phyloP scores from a whole-genome alignment of 495 filamentous ascomycete genomes.

The Talaromyces nanjingensis region DNA sequence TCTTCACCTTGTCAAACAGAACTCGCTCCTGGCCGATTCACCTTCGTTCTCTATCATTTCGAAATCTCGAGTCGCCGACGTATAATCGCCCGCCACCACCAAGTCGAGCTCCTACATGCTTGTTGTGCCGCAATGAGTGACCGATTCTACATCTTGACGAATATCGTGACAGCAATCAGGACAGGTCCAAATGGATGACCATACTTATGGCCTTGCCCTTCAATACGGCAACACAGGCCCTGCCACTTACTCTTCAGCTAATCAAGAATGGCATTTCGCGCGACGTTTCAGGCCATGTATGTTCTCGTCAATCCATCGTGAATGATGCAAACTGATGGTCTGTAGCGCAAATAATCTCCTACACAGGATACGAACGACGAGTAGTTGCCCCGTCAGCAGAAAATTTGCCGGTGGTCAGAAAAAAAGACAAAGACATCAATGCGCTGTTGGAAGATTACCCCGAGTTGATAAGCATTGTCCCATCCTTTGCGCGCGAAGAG shows the following conservation, averaged over 20 bases:
- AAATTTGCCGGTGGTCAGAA: constrained; percentile 11
- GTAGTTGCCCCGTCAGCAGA: constrained; percentile 17
- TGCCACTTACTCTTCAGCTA: constrained; percentile 45
- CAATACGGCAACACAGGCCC: constrained; percentile 61
- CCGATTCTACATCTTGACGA: not conserved
- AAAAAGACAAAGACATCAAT: constrained; percentile 10
- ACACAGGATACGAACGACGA: constrained; percentile 29
- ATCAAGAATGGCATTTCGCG: constrained; percentile 51
- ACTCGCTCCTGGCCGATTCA: not conserved
- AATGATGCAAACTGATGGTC: constrained; percentile 12
- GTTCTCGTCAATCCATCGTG: not conserved
- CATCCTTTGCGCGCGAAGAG: constrained; percentile 24
- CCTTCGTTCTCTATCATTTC: not conserved
- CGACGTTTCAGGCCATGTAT: constrained; percentile 26
- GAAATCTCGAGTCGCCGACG: not conserved
- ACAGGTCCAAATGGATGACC: constrained; percentile 54
- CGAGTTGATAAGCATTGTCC: constrained; percentile 28
- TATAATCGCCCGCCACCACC: not conserved
- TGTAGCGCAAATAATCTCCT: constrained; percentile 21
- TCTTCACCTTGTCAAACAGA: not conserved
- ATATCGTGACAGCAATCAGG: not conserved
- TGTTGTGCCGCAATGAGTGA: constrained; percentile 5
- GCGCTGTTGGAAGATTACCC: constrained; percentile 27
- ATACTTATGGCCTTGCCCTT: constrained; percentile 38
- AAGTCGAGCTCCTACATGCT: not conserved